Base-by-base conservation (phyloP, 495 filamentous ascomycete species). In the Aspergillus homomorphus region DNA sequence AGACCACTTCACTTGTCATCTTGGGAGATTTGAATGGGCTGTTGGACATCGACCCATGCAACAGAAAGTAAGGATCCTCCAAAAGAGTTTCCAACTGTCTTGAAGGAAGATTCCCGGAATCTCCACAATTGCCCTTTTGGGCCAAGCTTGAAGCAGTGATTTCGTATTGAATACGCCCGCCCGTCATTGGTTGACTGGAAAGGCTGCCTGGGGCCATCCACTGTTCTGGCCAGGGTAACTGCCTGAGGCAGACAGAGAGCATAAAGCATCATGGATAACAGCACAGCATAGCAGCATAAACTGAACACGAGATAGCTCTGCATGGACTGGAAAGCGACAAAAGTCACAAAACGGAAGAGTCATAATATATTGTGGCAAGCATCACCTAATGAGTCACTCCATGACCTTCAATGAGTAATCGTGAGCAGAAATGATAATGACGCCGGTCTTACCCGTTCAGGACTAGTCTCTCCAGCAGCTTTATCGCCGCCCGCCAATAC, bases 391-490 rank as follows among this genome's bases (percentile, higher is more conserved):
- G 20, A 50, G 48, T 30, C 48, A 18, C 15, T 5, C 7, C 33
- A 8, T 33, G 15, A 51, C 23, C 30, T 28, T 10, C 23, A 26
- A 51, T 51, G 48, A 51, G 23, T 51, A 24, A 51, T 38, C 33
- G n/a, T n/a, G n/a, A n/a, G n/a, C n/a, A n/a, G n/a, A n/a, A n/a
- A 38, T 51, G 48, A 28, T 51, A 23, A 51, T 51, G 48, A 51
- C 23, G 48, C 23, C 48, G 48, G 24, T 28, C 21, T 3, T 8
- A n/a, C 54, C 45, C 0, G 2, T 57, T 57, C 24, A 12, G 45
- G 54, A n/a, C 22, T 57, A 57, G 54, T 9, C 4, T 8, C 19
- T 18, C 18, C 44, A 18, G 20, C 26, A 57, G 45, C 45, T 50
- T 33, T 14, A 50, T 45, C 26, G 45, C 28, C 26, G 54, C 48